Percentiles rank a stretch among this genome's conserved stretches.
Conservation (phyloP, 2,329 filamentous ascomycete genomes). For the Sclerotinia spermophila region DNA sequence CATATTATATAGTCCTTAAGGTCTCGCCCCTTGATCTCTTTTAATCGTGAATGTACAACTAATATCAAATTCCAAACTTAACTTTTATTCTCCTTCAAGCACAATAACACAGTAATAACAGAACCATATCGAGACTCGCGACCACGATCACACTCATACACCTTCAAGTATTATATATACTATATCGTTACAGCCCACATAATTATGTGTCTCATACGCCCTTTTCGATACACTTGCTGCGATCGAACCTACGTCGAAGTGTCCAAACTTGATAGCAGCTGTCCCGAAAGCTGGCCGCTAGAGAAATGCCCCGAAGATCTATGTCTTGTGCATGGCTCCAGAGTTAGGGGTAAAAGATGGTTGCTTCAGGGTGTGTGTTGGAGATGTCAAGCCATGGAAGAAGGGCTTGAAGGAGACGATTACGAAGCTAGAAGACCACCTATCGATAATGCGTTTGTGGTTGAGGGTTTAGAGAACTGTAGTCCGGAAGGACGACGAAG, state of each 20-base stretch:
- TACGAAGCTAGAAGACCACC: slow-evolving; percentile 28
- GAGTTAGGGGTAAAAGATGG: slow-evolving; percentile 16
- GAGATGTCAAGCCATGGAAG: slow-evolving; percentile 27
- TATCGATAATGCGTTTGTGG: slow-evolving; percentile 29
- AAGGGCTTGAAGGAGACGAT: slow-evolving; percentile 4
- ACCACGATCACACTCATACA: not conserved
- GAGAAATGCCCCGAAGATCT: slow-evolving; percentile 32
- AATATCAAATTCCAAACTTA: not conserved
- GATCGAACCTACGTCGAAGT: slow-evolving; percentile 29
- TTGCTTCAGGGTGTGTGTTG: slow-evolving; percentile 26
- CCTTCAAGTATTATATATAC: not conserved
- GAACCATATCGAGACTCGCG: not conserved
- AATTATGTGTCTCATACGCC: slow-evolving; percentile 31
- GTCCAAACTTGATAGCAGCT: slow-evolving; percentile 23
- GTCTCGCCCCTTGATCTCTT: not conserved
- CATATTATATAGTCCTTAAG: slow-evolving; percentile 7
- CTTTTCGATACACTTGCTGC: slow-evolving; percentile 31
- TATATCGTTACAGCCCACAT: not conserved
- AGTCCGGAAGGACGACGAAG: slow-evolving; percentile 21
- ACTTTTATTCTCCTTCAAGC: not conserved
- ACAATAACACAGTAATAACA: not conserved
- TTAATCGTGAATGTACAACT: not conserved
- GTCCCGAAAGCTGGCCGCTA: slow-evolving; percentile 30
- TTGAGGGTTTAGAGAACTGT: slow-evolving; percentile 26
- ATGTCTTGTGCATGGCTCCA: slow-evolving; percentile 25